A percentile compares a stretch with the other conserved stretches of the same genome.
Evolutionary conservation across 129 eudicot genomes (phyloP).

Genomic region (Tagetes erecta): DNA sequence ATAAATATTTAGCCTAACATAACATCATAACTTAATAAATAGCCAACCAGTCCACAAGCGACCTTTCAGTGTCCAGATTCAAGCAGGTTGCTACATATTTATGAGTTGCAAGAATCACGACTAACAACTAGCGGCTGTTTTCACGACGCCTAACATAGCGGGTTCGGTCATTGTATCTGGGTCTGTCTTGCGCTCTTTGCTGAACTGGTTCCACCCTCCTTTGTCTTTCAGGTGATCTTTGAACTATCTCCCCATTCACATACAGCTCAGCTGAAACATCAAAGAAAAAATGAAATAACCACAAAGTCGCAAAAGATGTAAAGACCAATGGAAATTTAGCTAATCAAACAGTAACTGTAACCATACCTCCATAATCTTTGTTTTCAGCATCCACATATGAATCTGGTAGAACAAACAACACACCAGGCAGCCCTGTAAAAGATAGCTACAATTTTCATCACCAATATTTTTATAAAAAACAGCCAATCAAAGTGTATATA

Average conservation of each 20-base stretch:
- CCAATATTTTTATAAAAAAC: neutral
- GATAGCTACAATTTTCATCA: neutral
- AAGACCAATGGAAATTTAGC: neutral
- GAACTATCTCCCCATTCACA: slow-evolving; percentile 96
- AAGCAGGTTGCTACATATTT: slow-evolving; percentile 15
- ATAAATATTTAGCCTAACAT: neutral
- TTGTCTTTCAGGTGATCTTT: slow-evolving; percentile 90
- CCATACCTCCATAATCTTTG: slow-evolving; percentile 92
- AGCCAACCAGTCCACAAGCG: slow-evolving; percentile 15
- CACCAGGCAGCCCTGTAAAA: slow-evolving; percentile 86
- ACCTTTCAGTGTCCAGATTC: slow-evolving; percentile 1
- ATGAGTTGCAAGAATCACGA: neutral
- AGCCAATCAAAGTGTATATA: neutral
- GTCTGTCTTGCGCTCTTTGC: slow-evolving; percentile 82
- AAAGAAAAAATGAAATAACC: neutral
- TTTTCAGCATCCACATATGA: slow-evolving; percentile 98
- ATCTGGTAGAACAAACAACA: slow-evolving; percentile 93
- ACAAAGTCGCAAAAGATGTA: neutral
- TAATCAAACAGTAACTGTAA: slow-evolving; percentile 2
- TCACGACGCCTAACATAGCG: slow-evolving; percentile 92
- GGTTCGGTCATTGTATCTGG: slow-evolving; percentile 92
- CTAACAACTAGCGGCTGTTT: slow-evolving; percentile 47
- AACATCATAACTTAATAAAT: slow-evolving; percentile 8
- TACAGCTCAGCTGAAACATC: slow-evolving; percentile 73
- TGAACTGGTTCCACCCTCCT: slow-evolving; percentile 97